A percentile compares a stretch with the other conserved stretches of the same genome.
Conservation (phyloP, 805 yeast species). For the Zygosaccharomyces rouxii region DNA sequence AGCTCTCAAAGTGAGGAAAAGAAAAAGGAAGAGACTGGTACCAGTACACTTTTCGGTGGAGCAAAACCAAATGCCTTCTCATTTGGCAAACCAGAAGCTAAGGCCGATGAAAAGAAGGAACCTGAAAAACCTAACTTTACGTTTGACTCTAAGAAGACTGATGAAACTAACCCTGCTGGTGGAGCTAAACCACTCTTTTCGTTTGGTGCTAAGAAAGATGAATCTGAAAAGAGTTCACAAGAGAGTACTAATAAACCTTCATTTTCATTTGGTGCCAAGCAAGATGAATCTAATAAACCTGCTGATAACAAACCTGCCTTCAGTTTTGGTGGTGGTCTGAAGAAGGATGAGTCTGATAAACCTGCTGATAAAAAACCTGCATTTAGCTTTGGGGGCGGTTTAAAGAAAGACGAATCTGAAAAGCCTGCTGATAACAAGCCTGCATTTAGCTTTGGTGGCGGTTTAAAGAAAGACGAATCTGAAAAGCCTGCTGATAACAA, state of each 20-base stretch:
- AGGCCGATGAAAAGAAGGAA: slow-evolving; percentile 7
- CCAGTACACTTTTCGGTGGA: slow-evolving; percentile 19
- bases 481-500: background rate
- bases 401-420: background rate
- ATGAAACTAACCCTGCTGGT: slow-evolving; percentile 5
- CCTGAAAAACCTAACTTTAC: slow-evolving; percentile 14
- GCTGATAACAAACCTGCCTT: slow-evolving; percentile 17
- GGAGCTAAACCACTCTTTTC: slow-evolving; percentile 18
- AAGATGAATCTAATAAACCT: slow-evolving; percentile 2
- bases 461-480: background rate
- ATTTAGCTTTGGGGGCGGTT: slow-evolving; percentile 24
- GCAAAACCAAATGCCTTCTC: slow-evolving; percentile 12
- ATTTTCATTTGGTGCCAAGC: slow-evolving; percentile 59
- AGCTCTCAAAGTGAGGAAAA: slow-evolving; percentile 15
- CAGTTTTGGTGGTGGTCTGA: slow-evolving; percentile 27
- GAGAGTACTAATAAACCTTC: slow-evolving; percentile 34
- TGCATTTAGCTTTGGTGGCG: slow-evolving; percentile 28
- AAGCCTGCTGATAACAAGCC: slow-evolving; percentile 1
- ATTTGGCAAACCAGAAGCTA: slow-evolving; percentile 8
- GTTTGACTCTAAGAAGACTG: slow-evolving; percentile 14
- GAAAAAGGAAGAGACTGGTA: slow-evolving; percentile 9
- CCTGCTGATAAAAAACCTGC: slow-evolving; percentile 16
- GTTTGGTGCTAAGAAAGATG: slow-evolving; percentile 18
- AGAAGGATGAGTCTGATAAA: slow-evolving; percentile 11
- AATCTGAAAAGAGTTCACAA: slow-evolving; percentile 15